Evolutionary conservation across 805 yeast species (phyloP).

Genomic region (Monosporozyma solicola): DNA sequence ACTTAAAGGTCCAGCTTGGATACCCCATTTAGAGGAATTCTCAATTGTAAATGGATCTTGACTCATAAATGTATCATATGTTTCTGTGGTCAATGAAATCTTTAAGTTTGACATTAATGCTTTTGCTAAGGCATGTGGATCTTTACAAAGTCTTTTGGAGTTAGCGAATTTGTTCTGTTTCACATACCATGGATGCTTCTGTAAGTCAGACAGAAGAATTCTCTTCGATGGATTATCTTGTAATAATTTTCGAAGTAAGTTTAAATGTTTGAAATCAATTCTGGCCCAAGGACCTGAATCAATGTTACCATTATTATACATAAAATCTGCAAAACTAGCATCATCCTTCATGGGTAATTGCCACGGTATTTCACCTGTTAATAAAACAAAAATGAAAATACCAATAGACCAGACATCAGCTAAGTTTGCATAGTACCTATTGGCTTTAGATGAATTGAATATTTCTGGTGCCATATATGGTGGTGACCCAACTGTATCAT

Average conservation of each 20-base stretch:
- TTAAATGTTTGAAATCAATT: constrained; percentile 40
- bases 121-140: constrained; percentile 43
- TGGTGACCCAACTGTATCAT: constrained; percentile 59
- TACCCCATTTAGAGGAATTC: not conserved
- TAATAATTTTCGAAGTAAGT: constrained; percentile 45
- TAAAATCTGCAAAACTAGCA: constrained; percentile 36
- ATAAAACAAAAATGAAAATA: constrained; percentile 48
- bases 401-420: constrained; percentile 70
- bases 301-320: constrained; percentile 39
- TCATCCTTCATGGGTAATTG: constrained; percentile 51
- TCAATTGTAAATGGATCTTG: constrained; percentile 11
- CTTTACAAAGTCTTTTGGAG: constrained; percentile 42
- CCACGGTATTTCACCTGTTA: constrained; percentile 68
- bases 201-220: constrained; percentile 33
- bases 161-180: constrained; percentile 37
- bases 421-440: constrained; percentile 45
- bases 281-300: constrained; percentile 46
- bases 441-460: constrained; percentile 19
- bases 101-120: constrained; percentile 43
- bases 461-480: constrained; percentile 79
- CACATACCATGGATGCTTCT: constrained; percentile 49
- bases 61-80: constrained; percentile 25
- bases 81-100: constrained; percentile 45
- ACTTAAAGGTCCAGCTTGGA: not conserved
- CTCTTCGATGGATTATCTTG: constrained; percentile 42